Evolutionary conservation across 2,329 filamentous ascomycete species (phyloP).

Genomic region (Aureobasidium sp.): DNA sequence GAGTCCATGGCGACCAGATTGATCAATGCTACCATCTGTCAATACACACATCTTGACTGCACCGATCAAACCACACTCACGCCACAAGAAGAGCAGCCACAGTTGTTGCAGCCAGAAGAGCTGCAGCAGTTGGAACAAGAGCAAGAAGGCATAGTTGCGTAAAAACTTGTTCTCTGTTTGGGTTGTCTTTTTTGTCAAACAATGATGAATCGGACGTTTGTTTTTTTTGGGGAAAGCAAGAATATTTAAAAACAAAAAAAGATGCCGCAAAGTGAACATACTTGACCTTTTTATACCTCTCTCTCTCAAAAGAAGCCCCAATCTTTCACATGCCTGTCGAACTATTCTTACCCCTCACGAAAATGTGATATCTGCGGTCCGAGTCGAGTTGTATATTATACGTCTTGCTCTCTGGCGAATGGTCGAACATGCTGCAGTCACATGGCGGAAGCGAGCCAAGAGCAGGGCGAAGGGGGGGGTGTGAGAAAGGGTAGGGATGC

Average conservation of each 20-base stretch:
- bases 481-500: no score
- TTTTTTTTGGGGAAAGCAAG: no score
- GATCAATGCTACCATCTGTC: not conserved
- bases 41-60: not conserved
- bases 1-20: no score
- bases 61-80: not conserved
- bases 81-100: conserved; percentile 7
- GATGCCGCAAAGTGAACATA: no score
- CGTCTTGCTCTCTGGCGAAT: not conserved
- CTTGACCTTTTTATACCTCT: no score
- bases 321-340: no score
- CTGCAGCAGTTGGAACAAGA: conserved; percentile 14
- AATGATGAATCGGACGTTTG: no score
- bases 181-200: no score
- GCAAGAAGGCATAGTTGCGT: conserved; percentile 14
- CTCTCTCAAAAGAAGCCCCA: no score
- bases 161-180: no score
- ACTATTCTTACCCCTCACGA: not conserved
- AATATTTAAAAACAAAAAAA: no score
- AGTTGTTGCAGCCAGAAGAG: conserved; percentile 5
- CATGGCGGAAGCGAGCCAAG: not conserved
- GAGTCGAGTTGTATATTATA: not conserved
- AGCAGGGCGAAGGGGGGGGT: not conserved
- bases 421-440: not conserved
- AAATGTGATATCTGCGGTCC: not conserved